phyloP scores from a whole-genome alignment of 306 rosid genomes.

The Trifolium repens region DNA sequence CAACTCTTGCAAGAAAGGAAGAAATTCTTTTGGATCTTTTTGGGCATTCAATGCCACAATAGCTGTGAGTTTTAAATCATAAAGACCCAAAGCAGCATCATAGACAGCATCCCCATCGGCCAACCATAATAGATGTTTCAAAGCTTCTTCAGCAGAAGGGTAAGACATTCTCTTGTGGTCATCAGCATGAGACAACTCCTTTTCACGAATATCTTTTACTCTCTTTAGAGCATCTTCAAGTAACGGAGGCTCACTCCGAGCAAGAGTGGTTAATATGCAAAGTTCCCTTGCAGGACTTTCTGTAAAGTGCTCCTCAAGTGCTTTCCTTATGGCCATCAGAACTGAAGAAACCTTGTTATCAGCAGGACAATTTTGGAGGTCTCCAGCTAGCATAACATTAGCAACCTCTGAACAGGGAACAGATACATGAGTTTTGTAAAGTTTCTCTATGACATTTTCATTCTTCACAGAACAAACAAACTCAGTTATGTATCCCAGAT shows the following conservation, averaged over 20 bases:
- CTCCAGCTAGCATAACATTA: conserved; percentile 50
- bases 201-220: conserved; percentile 77
- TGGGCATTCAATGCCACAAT: conserved; percentile 97
- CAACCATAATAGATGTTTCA: conserved; percentile 95
- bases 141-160: conserved; percentile 95
- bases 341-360: conserved; percentile 77
- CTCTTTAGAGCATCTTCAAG: conserved; percentile 96
- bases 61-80: conserved; percentile 93
- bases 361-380: conserved; percentile 44
- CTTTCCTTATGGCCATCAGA: conserved; percentile 78
- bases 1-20: conserved; percentile 87
- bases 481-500: conserved; percentile 85
- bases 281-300: conserved; percentile 92
- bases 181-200: conserved; percentile 73
- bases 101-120: conserved; percentile 86
- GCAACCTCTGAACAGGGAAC: conserved; percentile 49
- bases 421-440: conserved; percentile 62
- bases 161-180: conserved; percentile 56
- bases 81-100: conserved; percentile 95
- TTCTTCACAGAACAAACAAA: conserved; percentile 92
- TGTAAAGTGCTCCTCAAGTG: conserved; percentile 72
- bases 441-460: conserved; percentile 66
- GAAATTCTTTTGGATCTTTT: conserved; percentile 95
- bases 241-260: conserved; percentile 91
- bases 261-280: conserved; percentile 92